Conservation (phyloP, 345 rosid genomes). For the Gynandropsis gynandra region DNA sequence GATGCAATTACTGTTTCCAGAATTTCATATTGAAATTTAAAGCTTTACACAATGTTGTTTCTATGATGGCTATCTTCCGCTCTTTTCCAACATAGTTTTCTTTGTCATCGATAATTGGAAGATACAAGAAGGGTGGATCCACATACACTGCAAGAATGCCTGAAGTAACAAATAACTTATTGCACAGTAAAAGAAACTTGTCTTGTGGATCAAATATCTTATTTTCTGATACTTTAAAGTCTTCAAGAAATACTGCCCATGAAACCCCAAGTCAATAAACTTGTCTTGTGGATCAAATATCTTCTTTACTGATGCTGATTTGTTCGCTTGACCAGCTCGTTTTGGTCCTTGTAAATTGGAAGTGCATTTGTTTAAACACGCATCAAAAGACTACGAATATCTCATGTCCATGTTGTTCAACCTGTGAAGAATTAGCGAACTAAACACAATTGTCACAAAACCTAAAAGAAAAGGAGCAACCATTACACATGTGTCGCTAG, state of each 20-base stretch:
- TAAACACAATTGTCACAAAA: conserved; percentile 8
- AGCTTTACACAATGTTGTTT: conserved; percentile 73
- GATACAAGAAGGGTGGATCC: conserved; percentile 88
- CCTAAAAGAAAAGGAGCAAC: neutral
- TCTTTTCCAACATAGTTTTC: conserved; percentile 63
- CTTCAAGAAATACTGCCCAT: conserved; percentile 90
- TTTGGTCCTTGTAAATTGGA: conserved; percentile 59
- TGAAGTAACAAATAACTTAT: conserved; percentile 66
- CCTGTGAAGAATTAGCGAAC: conserved; percentile 40
- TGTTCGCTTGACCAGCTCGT: conserved; percentile 35
- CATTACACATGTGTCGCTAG: neutral
- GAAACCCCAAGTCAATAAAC: conserved; percentile 89
- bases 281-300: conserved; percentile 83
- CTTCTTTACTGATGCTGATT: conserved; percentile 67
- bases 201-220: conserved; percentile 92
- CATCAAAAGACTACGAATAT: conserved; percentile 54
- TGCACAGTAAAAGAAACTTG: conserved; percentile 72
- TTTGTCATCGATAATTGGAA: conserved; percentile 56
- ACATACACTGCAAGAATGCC: conserved; percentile 79
- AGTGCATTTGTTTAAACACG: conserved; percentile 55
- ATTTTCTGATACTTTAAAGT: conserved; percentile 77
- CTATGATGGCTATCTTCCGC: conserved; percentile 55
- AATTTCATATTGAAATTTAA: too few relatives aligned
- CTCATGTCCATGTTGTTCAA: conserved; percentile 92
- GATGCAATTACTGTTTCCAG: too few relatives aligned